phyloP scores from a whole-genome alignment of 2,329 filamentous ascomycete genomes.

The Ambrosiella cleistominuta region DNA sequence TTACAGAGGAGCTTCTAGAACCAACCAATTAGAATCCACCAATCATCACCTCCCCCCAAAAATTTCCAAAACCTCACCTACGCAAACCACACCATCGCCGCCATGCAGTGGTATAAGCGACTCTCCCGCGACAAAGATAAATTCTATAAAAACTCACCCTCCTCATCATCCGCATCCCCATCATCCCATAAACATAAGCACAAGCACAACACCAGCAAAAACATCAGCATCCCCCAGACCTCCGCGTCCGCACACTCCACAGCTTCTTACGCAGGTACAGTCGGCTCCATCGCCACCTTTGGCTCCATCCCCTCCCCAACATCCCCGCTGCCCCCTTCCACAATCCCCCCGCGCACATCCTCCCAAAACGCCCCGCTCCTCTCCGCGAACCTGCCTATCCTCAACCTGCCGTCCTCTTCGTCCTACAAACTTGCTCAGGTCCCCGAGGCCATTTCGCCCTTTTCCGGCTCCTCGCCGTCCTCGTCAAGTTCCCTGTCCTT shows the following conservation, averaged over 20 bases:
- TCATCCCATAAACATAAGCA: background rate
- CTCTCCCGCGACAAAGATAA: slow-evolving; percentile 13
- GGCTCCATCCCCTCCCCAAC: slow-evolving; percentile 9
- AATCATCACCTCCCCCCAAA: too few species aligned
- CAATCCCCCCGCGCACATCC: slow-evolving; percentile 11
- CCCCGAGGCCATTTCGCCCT: slow-evolving; percentile 5
- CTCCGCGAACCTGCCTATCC: background rate
- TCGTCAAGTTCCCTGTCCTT: slow-evolving; percentile 5
- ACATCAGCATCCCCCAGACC: background rate
- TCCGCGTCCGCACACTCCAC: slow-evolving; percentile 3
- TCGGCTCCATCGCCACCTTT: slow-evolving; percentile 11
- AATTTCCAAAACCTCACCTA: too few species aligned
- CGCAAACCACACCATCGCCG: slow-evolving; percentile 4
- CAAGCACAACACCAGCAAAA: background rate
- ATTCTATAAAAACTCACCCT: background rate
- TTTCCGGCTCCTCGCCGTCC: slow-evolving; percentile 7
- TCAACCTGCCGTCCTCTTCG: background rate
- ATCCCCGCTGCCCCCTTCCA: background rate
- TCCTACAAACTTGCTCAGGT: slow-evolving; percentile 10
- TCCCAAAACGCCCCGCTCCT: slow-evolving; percentile 5
- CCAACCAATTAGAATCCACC: too few species aligned
- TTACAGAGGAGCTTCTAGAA: too few species aligned
- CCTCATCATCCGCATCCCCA: slow-evolving; percentile 1
- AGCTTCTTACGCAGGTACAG: slow-evolving; percentile 1
- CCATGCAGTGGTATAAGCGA: slow-evolving; percentile 19